Base-by-base conservation (phyloP, 148 eudicot species). In the Camellia sinensis region DNA sequence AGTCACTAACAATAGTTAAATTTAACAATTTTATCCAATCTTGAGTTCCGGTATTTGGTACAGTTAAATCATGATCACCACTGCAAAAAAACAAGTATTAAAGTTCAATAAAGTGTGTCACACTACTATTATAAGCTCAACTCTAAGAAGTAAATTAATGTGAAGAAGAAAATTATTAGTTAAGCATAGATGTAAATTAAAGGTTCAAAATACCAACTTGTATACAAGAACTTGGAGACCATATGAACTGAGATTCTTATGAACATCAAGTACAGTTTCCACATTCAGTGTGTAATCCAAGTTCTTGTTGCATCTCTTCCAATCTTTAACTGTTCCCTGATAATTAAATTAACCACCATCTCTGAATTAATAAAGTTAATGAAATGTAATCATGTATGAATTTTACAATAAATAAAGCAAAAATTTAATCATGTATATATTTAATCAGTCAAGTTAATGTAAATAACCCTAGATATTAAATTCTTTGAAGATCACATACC, bases 11-110 rank as follows among this genome's bases (percentile, higher is more conserved):
- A 14, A 78, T 15, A 6, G 71, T 67, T 13, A 64, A 46, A 67
- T 78, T 19, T 0, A 78, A 19, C 45, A 29, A 9, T 21, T 50
- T 50, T 45, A 78, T 65, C 80, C 80, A 78, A 12, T 50, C 72
- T 67, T 78, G 72, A 0, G 80, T 78, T 0, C 80, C 80, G 3
- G 46, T 66, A 50, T 78, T 78, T 29, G 80, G 80, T 64, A 78
- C 54, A 8, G 46, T 37, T 7, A 65, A 52, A 63, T 78, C 80
- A 22, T 67, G 73, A 56, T 78, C 80, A 59, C 80, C 80, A 37
- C 80, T 78, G 73, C 10, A 1, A 12, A 14, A 57, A 59, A 57
- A 59, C 4, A 75, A 6, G 37, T 29, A 29, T 29, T 29, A 29
- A 29, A 29, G 37, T 29, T 29, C 37, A 29, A 1, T 29, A 29